These are phyloP conservation scores for Adansonia gregorii DNA, from an alignment of 441 rosid species.

Conservation along the genomic window DNA sequence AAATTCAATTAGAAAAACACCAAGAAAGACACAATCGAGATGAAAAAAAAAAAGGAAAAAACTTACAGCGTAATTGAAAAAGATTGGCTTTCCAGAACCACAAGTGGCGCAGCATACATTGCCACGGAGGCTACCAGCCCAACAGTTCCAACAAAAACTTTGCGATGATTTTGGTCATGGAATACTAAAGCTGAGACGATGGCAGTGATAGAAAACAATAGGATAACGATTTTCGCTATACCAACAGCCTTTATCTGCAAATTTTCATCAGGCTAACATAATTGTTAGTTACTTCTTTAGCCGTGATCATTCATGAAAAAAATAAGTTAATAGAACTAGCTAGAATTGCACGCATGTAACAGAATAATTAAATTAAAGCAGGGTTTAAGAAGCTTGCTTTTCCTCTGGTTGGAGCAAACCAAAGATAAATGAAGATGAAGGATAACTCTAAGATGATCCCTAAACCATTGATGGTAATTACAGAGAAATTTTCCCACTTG, in stretches of 20 bases:
- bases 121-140: slow-evolving; percentile 62
- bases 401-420: slow-evolving; percentile 49
- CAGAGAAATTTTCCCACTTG: slow-evolving; percentile 73
- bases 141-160: slow-evolving; percentile 24
- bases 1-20: not conserved
- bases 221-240: slow-evolving; percentile 29
- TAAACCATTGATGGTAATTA: slow-evolving; percentile 68
- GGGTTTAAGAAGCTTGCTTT: slow-evolving; percentile 21
- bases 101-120: slow-evolving; percentile 81
- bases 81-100: slow-evolving; percentile 59
- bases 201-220: not conserved
- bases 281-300: not conserved
- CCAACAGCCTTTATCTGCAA: slow-evolving; percentile 62
- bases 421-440: slow-evolving; percentile 61
- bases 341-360: not conserved
- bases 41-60: not conserved
- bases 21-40: not conserved
- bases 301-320: not conserved
- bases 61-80: not conserved
- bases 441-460: slow-evolving; percentile 69
- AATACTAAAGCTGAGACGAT: not conserved
- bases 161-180: slow-evolving; percentile 13
- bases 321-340: not conserved
- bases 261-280: not conserved
- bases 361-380: not conserved